Percentiles rank a stretch among this genome's conserved stretches.
These are phyloP conservation scores for Scutellaria minor DNA, from an alignment of 257 asterid species.

Conservation along the genomic window DNA sequence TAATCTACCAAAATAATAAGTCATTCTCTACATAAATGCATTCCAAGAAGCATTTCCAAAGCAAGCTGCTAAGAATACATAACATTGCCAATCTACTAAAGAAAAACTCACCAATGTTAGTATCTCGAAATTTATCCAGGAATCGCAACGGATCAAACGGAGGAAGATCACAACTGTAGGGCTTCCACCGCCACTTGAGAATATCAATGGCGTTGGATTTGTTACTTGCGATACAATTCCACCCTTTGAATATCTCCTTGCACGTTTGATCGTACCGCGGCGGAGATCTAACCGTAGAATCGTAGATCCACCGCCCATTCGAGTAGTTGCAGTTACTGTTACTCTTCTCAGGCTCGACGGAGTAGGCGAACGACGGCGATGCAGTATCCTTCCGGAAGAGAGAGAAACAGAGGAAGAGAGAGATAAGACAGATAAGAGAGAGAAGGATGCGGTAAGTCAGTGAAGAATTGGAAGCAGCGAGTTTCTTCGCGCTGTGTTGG, in stretches of 20 bases:
- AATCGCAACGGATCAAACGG: conserved; percentile 70
- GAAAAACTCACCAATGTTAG: conserved; percentile 70
- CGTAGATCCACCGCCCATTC: conserved; percentile 79
- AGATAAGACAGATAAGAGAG: conserved; percentile 55
- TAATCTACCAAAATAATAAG: not conserved
- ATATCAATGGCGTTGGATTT: conserved; percentile 79
- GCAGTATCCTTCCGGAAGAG: conserved; percentile 52
- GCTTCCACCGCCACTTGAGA: conserved; percentile 92
- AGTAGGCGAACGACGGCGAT: conserved; percentile 35
- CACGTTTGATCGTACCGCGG: conserved; percentile 82
- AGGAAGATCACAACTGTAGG: conserved; percentile 76
- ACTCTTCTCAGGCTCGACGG: conserved; percentile 31
- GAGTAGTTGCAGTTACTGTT: conserved; percentile 58
- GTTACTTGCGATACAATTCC: conserved; percentile 83
- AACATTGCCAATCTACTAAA: not conserved
- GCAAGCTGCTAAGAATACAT: conserved; percentile 2
- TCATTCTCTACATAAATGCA: not conserved
- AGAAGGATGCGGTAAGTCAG: conserved; percentile 49
- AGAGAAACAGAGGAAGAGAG: conserved; percentile 65
- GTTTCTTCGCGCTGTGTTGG: conserved; percentile 50
- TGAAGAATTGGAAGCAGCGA: conserved; percentile 40
- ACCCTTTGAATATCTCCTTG: conserved; percentile 96
- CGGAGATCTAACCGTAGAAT: conserved; percentile 57
- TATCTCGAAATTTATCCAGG: conserved; percentile 65
- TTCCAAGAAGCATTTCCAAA: not conserved